Base-by-base conservation (phyloP, 768 basidiomycete genomes). In the Mrakia blollopis region DNA sequence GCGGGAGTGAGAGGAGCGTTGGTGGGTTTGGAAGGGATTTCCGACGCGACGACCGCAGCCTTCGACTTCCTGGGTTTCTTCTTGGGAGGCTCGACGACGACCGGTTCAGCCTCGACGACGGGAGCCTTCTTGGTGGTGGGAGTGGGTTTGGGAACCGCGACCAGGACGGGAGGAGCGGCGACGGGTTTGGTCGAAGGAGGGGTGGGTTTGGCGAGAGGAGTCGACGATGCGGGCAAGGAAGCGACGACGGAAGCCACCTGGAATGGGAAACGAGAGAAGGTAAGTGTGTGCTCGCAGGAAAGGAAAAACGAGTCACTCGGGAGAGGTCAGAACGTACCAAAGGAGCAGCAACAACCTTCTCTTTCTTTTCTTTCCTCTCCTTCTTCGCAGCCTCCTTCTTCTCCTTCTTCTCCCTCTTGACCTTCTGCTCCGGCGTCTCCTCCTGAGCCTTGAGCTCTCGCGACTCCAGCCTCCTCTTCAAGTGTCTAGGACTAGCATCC, bases 371-470 rank as follows among this genome's bases (percentile, higher is more conserved):
- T 39, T 41, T 68, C 65, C 37, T 68, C 25, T 39, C 37, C 65
- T 39, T 50, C 47, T 50, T 50, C 47, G 47, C 47, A 9, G 47
- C 39, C 37, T 68, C 65, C 37, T 41, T 68, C 35, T 18, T 11
- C 65, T 68, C 65, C 65, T 68, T 68, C 39, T 68, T 68, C 65
- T 68, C 65, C 37, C 65, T 39, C 23, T 35, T 39, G 18, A 39
- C n/a, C 25, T 41, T 68, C 65, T 68, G 35, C 65, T 68, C 65
- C 32, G 65, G 23, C 2, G 35, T 68, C 65, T 68, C 65, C 35
- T 23, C 37, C 35, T 35, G 35, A 7, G 37, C 35, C 65, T 41
- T 68, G 37, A 39, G 23, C 39, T 68, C 65, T 37, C 25, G 23
- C 9, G 65, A 39, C 23, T 39, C 35, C 35, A 68, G 18, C 13